Base-by-base conservation (phyloP, 768 basidiomycete species). In the Russula ochroleuca region DNA sequence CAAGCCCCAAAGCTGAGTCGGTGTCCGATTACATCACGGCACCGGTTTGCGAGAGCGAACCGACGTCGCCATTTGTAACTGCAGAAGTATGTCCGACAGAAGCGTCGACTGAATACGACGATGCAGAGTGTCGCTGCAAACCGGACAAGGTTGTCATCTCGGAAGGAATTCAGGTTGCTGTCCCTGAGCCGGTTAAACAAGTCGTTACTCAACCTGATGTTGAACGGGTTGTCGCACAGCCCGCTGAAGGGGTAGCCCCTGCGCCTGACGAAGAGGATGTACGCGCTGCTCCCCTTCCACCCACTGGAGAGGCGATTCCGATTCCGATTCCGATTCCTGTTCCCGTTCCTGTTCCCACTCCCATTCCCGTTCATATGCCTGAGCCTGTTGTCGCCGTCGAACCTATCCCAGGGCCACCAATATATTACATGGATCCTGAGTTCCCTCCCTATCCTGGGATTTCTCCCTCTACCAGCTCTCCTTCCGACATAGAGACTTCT, bases 41-140 rank as follows among this genome's bases (percentile, higher is more conserved):
- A n/a, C 76, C 78, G 40, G 66, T 73, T 37, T 81, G 80, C 65
- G 64, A 70, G 11, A 75, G 72, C 19, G 67, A 76, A 67, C 71
- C 78, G 7, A 70, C 75, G n/a, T 78, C 79, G 0, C 77, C 80
- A 61, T 88, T 81, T 63, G 72, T 75, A 35, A 85, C 83, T 21
- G 85, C 77, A 43, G 74, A 80, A 25, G 74, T 79, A 19, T 82
- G 81, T 68, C 70, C 75, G 38, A 75, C 78, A 10, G 78, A 79
- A 33, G 63, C 72, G 6, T 74, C 77, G 25, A 79, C 80, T 8
- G 83, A 83, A 41, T 78, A 78, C 52, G 71, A 79, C 21, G 80
- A 79, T 1, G 83, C 82, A 5, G 80, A 80, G 49, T 76, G 75
- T 61, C 67, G 66, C 23, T 76, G 74, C 63, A 59, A 53, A 21